Evolutionary conservation across 129 eudicot genomes (phyloP).

Genomic region (Saposhnikovia divaricata): DNA sequence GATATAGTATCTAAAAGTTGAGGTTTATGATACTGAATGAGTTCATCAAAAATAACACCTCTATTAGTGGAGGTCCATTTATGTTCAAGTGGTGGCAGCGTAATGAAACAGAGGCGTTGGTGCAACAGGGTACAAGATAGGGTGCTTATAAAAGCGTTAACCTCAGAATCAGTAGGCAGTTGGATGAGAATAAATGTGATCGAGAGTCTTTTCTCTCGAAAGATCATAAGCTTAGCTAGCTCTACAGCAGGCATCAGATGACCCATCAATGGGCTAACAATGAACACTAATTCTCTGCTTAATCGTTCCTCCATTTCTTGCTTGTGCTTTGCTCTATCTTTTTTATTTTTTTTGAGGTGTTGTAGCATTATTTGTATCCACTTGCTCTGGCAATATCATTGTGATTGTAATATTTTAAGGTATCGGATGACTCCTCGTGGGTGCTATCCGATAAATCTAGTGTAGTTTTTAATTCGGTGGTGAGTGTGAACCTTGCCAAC

Average conservation of each 20-base stretch:
- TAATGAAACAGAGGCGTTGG: background rate
- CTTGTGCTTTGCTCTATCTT: background rate
- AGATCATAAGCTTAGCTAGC: background rate
- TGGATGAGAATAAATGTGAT: background rate
- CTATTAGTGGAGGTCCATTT: background rate
- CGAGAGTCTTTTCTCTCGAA: background rate
- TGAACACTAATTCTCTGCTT: background rate
- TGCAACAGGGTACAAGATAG: background rate
- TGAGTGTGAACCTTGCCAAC: too few relatives aligned
- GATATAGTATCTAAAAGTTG: background rate
- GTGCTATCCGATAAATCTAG: too few relatives aligned
- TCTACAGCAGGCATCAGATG: background rate
- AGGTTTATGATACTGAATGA: background rate
- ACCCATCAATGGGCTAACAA: background rate
- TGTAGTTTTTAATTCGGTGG: too few relatives aligned
- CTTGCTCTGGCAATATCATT: background rate
- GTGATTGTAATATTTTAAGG: too few relatives aligned
- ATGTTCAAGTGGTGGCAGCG: background rate
- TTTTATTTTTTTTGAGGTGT: too few relatives aligned
- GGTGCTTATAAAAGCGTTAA: background rate
- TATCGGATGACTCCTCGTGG: too few relatives aligned
- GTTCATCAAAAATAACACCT: background rate
- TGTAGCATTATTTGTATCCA: too few relatives aligned
- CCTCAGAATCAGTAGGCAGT: background rate
- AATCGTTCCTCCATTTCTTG: background rate